phyloP scores from a whole-genome alignment of 2,329 filamentous ascomycete species.

The Tolypocladium paradoxum region DNA sequence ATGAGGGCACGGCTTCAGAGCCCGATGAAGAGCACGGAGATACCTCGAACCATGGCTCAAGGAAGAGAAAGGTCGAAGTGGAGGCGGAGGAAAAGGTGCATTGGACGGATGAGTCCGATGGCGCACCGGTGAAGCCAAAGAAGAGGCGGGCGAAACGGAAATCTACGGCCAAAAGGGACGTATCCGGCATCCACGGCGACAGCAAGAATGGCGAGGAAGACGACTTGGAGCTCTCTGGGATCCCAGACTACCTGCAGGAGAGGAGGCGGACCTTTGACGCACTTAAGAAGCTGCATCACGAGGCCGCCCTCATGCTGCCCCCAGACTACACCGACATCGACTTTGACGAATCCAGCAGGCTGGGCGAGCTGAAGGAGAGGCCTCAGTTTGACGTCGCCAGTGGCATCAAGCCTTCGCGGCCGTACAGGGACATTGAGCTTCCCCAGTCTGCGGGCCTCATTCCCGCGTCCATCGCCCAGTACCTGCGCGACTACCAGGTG shows the following conservation, averaged over 20 bases:
- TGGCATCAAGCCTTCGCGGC: conserved; percentile 52
- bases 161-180: conserved; percentile 14
- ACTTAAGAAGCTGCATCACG: conserved; percentile 45
- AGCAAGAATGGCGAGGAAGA: conserved; percentile 28
- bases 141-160: conserved; percentile 19
- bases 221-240: conserved; percentile 38
- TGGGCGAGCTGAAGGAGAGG: conserved; percentile 44
- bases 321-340: conserved; percentile 66
- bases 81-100: conserved; percentile 31
- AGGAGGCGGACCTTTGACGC: conserved; percentile 62
- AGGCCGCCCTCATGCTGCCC: conserved; percentile 63
- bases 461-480: conserved; percentile 81
- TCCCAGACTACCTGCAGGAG: conserved; percentile 63
- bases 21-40: conserved; percentile 5
- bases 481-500: conserved; percentile 84
- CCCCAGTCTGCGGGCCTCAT: conserved; percentile 69
- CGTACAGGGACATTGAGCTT: conserved; percentile 66
- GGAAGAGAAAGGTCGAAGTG: conserved; percentile 27
- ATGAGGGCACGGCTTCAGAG: conserved; percentile 11
- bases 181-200: conserved; percentile 14
- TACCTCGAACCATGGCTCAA: conserved; percentile 3
- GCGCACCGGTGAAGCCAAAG: conserved; percentile 46
- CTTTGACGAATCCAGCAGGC: conserved; percentile 41
- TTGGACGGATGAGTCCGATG: conserved; percentile 51
- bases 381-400: conserved; percentile 51